phyloP scores from a whole-genome alignment of 805 yeast genomes.

The Lachancea sp. region DNA sequence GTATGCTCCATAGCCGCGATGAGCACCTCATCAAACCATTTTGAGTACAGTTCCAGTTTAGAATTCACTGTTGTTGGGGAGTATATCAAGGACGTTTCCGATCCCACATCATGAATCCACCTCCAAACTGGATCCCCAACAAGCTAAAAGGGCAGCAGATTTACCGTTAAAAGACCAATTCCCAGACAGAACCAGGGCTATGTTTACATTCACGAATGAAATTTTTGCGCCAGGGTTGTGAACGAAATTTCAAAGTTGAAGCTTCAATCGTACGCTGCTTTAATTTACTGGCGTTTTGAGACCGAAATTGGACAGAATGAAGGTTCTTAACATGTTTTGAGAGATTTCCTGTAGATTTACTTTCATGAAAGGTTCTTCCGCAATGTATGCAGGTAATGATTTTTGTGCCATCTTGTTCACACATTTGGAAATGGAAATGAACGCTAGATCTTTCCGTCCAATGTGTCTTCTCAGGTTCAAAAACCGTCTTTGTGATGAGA shows the following conservation, averaged over 20 bases:
- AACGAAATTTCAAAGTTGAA: neutral
- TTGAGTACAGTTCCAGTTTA: neutral
- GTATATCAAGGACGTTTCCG: neutral
- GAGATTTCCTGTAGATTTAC: conserved; percentile 4
- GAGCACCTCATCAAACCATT: neutral
- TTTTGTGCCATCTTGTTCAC: neutral
- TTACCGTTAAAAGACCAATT: conserved; percentile 1
- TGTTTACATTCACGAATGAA: neutral
- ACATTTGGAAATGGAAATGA: neutral
- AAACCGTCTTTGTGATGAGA: no score
- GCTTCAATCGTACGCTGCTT: neutral
- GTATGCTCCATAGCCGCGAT: neutral
- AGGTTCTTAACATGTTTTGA: conserved; percentile 1
- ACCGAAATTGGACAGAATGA: conserved; percentile 1
- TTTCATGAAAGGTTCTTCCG: conserved; percentile 1
- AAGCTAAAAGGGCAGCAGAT: conserved; percentile 1
- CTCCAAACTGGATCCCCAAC: neutral
- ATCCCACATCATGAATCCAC: neutral
- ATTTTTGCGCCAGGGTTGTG: neutral
- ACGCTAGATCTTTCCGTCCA: conserved; percentile 4
- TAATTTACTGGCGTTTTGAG: neutral
- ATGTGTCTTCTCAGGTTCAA: neutral
- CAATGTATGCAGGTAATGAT: neutral
- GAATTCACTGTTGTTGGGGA: neutral
- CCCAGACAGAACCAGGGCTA: neutral